Percentiles rank a stretch among this genome's conserved stretches.
Conservation (phyloP, 805 yeast genomes). For the Sugiyamaella mastotermitis region DNA sequence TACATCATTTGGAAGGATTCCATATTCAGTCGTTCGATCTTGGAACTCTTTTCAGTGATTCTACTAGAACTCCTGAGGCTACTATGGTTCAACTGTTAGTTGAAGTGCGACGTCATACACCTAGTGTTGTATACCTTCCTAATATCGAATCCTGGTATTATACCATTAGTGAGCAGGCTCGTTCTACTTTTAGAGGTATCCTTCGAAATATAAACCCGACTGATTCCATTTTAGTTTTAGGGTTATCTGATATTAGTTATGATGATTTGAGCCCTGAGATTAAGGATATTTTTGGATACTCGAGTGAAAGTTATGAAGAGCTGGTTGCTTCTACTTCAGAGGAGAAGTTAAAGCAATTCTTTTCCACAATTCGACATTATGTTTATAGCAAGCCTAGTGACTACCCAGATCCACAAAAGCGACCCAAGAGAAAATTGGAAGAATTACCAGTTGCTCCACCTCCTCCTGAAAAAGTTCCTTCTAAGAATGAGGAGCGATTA, state of each 20-base stretch:
- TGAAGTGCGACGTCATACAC: constrained; percentile 86
- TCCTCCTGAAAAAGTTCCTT: constrained; percentile 30
- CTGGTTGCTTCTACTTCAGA: constrained; percentile 38
- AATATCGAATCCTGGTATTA: constrained; percentile 70
- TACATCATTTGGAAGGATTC: constrained; percentile 80
- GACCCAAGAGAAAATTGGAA: constrained; percentile 35
- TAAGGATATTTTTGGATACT: constrained; percentile 52
- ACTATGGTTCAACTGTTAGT: constrained; percentile 74
- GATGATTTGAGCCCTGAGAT: constrained; percentile 42
- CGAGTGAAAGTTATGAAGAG: constrained; percentile 42
- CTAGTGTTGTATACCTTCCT: constrained; percentile 79
- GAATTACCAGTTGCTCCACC: constrained; percentile 35
- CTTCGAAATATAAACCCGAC: constrained; percentile 61
- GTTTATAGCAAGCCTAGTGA: constrained; percentile 63
- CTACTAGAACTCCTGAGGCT: constrained; percentile 77
- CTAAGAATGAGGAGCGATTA: constrained; percentile 39
- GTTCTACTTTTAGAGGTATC: constrained; percentile 64
- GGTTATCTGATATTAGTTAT: constrained; percentile 50
- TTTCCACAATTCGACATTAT: constrained; percentile 46
- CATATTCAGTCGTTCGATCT: constrained; percentile 84
- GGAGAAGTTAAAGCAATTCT: constrained; percentile 51
- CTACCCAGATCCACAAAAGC: constrained; percentile 56
- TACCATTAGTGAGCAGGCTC: constrained; percentile 62
- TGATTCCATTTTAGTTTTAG: constrained; percentile 71
- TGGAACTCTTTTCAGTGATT: constrained; percentile 68